A percentile compares a stretch with the other conserved stretches of the same genome.
phyloP scores from a whole-genome alignment of 371 early-diverging fungal genomes.

The Neoconidiobolus thromboides region DNA sequence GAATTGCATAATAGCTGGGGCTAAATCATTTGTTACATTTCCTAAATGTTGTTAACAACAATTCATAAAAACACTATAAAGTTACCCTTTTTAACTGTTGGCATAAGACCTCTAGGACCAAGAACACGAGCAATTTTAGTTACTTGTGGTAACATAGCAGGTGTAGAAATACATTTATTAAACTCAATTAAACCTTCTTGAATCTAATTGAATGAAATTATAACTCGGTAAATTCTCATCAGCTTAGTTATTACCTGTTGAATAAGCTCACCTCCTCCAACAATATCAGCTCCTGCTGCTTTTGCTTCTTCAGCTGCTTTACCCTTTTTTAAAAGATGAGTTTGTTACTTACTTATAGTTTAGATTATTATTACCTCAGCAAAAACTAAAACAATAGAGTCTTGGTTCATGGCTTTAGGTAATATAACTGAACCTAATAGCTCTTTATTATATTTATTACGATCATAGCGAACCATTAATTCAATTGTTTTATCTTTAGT shows the following conservation, averaged over 20 bases:
- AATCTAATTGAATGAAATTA: conserved; percentile 9
- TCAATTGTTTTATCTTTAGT: conserved; percentile 22
- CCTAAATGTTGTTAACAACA: conserved; percentile 16
- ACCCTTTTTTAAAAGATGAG: conserved; percentile 17
- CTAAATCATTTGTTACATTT: conserved; percentile 56
- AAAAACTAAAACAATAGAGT: conserved; percentile 47
- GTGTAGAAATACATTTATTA: conserved; percentile 73
- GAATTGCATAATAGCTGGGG: conserved; percentile 30
- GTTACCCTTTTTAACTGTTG: conserved; percentile 71
- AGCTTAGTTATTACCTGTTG: background rate
- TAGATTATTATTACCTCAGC: conserved; percentile 25
- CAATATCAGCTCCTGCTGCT: conserved; percentile 56
- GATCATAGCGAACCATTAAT: conserved; percentile 38
- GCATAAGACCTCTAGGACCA: conserved; percentile 93
- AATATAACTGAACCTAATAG: conserved; percentile 53
- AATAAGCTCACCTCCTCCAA: conserved; percentile 82
- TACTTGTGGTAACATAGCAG: conserved; percentile 72
- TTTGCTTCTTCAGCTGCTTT: conserved; percentile 63
- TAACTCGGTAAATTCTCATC: background rate
- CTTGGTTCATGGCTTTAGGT: conserved; percentile 41
- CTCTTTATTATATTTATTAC: conserved; percentile 17
- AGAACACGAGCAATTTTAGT: conserved; percentile 77
- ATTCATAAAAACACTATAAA: background rate
- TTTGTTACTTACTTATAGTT: background rate
- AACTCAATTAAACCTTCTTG: conserved; percentile 45